Conservation (phyloP, 2,329 filamentous ascomycete species). For the Basipetospora sp. region DNA sequence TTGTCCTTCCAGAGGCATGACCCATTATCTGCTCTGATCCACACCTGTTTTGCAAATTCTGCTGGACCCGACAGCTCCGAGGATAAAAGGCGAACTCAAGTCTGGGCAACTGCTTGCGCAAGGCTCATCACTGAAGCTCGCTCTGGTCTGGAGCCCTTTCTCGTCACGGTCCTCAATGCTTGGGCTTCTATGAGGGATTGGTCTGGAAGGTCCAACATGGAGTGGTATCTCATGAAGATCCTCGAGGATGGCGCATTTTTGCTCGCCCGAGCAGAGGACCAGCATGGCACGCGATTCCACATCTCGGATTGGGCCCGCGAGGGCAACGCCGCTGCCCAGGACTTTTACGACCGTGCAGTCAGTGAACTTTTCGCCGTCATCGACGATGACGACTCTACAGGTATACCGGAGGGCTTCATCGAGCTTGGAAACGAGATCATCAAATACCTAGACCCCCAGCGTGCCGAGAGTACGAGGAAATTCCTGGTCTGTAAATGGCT, state of each 20-base stretch:
- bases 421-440: slow-evolving; percentile 76
- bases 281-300: slow-evolving; percentile 56
- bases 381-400: slow-evolving; percentile 68
- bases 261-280: slow-evolving; percentile 70
- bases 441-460: slow-evolving; percentile 56
- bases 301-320: slow-evolving; percentile 60
- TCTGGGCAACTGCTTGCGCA: slow-evolving; percentile 80
- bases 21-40: slow-evolving; percentile 68
- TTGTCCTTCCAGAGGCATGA: slow-evolving; percentile 77
- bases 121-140: slow-evolving; percentile 66
- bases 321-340: slow-evolving; percentile 67
- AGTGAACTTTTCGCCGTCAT: slow-evolving; percentile 71
- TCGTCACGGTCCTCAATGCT: slow-evolving; percentile 71
- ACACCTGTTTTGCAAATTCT: slow-evolving; percentile 80
- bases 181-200: slow-evolving; percentile 80
- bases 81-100: slow-evolving; percentile 61
- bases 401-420: slow-evolving; percentile 73
- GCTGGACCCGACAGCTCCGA: slow-evolving; percentile 69
- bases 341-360: slow-evolving; percentile 76
- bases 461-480: slow-evolving; percentile 58
- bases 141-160: slow-evolving; percentile 61
- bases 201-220: slow-evolving; percentile 78
- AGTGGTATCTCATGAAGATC: slow-evolving; percentile 88
- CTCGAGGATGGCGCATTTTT: slow-evolving; percentile 86
- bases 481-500: slow-evolving; percentile 87